Evolutionary conservation across 2,329 filamentous ascomycete genomes (phyloP).

Genomic region (Alternaria conjuncta): DNA sequence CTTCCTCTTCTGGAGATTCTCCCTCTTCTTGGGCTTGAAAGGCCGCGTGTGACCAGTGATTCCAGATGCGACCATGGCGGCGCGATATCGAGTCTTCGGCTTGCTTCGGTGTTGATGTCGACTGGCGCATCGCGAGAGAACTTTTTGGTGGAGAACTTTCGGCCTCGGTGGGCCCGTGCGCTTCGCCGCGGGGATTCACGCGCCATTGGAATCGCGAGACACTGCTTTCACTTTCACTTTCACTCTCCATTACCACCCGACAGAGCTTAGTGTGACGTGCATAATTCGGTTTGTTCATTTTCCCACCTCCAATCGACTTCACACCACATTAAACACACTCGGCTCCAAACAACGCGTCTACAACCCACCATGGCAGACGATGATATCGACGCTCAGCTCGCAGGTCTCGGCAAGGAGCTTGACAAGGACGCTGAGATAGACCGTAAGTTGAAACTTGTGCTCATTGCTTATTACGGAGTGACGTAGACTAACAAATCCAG

Average conservation of each 20-base stretch:
- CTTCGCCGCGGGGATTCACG: slow-evolving; percentile 28
- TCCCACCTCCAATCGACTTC: neutral
- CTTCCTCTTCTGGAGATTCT: slow-evolving; percentile 60
- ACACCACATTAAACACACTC: neutral
- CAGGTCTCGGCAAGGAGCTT: slow-evolving; percentile 86
- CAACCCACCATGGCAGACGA: slow-evolving; percentile 56
- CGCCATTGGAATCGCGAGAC: no score
- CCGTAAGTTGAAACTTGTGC: slow-evolving; percentile 53
- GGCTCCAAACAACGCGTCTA: neutral
- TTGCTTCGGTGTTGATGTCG: slow-evolving; percentile 3
- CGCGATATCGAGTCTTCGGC: slow-evolving; percentile 7
- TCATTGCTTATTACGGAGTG: neutral
- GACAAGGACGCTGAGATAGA: slow-evolving; percentile 98
- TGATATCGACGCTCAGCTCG: slow-evolving; percentile 72
- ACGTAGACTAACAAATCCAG: slow-evolving; percentile 23
- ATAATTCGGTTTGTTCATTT: neutral
- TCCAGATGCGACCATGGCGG: slow-evolving; percentile 38
- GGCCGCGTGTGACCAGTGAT: slow-evolving; percentile 52
- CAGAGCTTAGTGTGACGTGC: neutral
- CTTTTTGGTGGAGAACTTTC: slow-evolving; percentile 32
- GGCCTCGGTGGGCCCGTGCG: slow-evolving; percentile 23
- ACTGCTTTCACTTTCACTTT: no score
- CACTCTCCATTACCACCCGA: neutral
- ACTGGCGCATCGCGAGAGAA: slow-evolving; percentile 25
- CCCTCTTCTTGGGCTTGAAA: slow-evolving; percentile 65